Conservation (phyloP, 192 early-diverging fungal genomes). For the Pilaira anomala region DNA sequence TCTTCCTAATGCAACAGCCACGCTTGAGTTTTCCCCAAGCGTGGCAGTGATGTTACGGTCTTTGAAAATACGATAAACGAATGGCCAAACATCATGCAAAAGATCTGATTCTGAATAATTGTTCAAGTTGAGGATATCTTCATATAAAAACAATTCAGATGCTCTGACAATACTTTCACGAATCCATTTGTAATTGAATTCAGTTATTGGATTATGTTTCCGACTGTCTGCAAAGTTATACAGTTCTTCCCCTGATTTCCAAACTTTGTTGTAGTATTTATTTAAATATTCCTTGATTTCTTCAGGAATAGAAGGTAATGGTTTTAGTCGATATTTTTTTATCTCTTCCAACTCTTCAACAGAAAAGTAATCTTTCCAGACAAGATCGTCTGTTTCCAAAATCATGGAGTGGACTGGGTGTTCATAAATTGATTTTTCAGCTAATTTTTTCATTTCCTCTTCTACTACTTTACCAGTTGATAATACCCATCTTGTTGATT, state of each 20-base stretch:
- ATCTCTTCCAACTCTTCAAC: conserved; percentile 2
- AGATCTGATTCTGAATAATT: conserved; percentile 9
- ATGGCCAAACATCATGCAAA: conserved; percentile 1
- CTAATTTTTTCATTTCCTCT: conserved; percentile 1
- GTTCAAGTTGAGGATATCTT: neutral
- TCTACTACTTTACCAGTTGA: conserved; percentile 13
- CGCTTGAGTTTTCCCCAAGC: neutral
- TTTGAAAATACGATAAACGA: neutral
- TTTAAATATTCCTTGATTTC: neutral
- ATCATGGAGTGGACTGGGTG: conserved; percentile 13
- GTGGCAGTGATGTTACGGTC: neutral
- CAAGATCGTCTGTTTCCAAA: neutral
- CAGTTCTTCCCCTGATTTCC: conserved; percentile 6
- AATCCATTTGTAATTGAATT: neutral
- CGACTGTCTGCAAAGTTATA: conserved; percentile 4
- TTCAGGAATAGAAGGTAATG: neutral
- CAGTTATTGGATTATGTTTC: neutral
- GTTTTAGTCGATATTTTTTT: neutral
- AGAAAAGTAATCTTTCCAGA: conserved; percentile 8
- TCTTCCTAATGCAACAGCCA: neutral
- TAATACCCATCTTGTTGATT: neutral
- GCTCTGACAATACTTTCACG: neutral
- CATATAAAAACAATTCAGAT: neutral
- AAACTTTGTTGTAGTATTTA: neutral
- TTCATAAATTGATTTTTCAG: conserved; percentile 1